These are phyloP conservation scores for Claviceps citrina DNA, from an alignment of 2,329 filamentous ascomycete species.

Conservation along the genomic window DNA sequence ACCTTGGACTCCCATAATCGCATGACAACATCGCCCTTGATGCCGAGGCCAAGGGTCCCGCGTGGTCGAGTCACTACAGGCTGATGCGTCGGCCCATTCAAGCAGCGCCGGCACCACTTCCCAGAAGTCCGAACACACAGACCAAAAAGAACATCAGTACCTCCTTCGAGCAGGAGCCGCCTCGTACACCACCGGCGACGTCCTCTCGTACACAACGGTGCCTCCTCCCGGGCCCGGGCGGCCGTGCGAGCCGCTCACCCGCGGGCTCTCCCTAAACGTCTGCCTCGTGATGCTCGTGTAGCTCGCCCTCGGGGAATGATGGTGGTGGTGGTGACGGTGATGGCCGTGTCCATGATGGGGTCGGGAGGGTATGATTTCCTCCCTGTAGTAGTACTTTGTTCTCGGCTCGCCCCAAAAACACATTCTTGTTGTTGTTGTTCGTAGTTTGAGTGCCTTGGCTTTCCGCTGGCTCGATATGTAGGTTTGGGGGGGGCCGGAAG, in stretches of 20 bases:
- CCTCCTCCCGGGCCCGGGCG: conserved; percentile 10
- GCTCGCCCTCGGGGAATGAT: conserved; percentile 26
- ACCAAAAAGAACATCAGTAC: not conserved
- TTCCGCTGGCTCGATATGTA: too few relatives aligned
- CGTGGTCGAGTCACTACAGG: not conserved
- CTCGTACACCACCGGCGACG: conserved; percentile 1
- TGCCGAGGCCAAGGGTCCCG: too few relatives aligned
- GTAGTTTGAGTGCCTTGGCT: too few relatives aligned
- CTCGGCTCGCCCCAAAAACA: conserved; percentile 31
- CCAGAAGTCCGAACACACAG: not conserved
- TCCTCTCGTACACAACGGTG: conserved; percentile 25
- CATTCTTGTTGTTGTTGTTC: too few relatives aligned
- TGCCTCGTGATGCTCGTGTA: conserved; percentile 25
- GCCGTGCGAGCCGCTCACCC: conserved; percentile 20
- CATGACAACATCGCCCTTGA: too few relatives aligned
- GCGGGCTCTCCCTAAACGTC: conserved; percentile 25
- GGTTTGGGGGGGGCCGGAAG: too few relatives aligned
- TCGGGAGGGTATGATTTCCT: conserved; percentile 35
- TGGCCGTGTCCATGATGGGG: conserved; percentile 21
- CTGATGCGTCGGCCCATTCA: too few relatives aligned
- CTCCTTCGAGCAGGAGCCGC: not conserved
- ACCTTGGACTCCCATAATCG: too few relatives aligned
- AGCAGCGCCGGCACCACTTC: too few relatives aligned
- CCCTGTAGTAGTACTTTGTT: conserved; percentile 39
- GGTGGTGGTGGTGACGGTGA: conserved; percentile 18